phyloP scores from a whole-genome alignment of 495 filamentous ascomycete species.

The Parachaetomium inaequale region DNA sequence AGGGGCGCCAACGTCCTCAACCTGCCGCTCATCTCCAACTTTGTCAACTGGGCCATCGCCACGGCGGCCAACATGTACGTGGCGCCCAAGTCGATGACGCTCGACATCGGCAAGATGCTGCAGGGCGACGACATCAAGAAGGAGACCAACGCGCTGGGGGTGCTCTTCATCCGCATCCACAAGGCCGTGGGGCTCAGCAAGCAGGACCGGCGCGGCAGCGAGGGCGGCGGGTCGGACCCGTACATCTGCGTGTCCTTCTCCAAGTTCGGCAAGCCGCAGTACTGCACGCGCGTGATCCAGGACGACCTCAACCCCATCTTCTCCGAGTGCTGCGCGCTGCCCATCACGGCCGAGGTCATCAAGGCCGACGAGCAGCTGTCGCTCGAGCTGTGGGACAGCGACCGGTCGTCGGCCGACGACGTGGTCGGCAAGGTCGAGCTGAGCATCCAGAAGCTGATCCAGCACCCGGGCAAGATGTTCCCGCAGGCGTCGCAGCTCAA shows the following conservation, averaged over 20 bases:
- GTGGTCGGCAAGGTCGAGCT: constrained; percentile 92
- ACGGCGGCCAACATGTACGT: constrained; percentile 87
- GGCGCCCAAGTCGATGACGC: constrained; percentile 90
- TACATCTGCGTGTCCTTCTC: constrained; percentile 71
- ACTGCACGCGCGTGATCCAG: constrained; percentile 90
- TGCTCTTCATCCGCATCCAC: constrained; percentile 89
- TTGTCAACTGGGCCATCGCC: constrained; percentile 93
- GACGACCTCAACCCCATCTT: constrained; percentile 94
- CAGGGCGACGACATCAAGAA: constrained; percentile 88
- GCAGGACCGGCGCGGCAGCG: constrained; percentile 77
- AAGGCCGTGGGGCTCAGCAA: constrained; percentile 83
- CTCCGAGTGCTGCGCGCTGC: constrained; percentile 81
- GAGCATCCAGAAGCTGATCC: constrained; percentile 88
- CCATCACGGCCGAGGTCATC: constrained; percentile 83
- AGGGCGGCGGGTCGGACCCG: constrained; percentile 88
- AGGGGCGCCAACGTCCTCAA: constrained; percentile 89
- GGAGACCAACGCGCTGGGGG: constrained; percentile 76
- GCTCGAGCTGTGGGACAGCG: constrained; percentile 94
- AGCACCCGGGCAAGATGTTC: constrained; percentile 89
- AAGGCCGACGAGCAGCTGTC: constrained; percentile 90
- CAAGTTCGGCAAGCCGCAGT: constrained; percentile 97
- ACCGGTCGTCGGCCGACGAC: constrained; percentile 83
- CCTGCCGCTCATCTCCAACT: constrained; percentile 87
- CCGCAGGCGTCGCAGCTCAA: constrained; percentile 80
- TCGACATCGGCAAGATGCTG: constrained; percentile 86